A percentile compares a stretch with the other conserved stretches of the same genome.
Evolutionary conservation across 202 grass and related monocot species (phyloP).

Genomic region (Tripidium arundinaceum): DNA sequence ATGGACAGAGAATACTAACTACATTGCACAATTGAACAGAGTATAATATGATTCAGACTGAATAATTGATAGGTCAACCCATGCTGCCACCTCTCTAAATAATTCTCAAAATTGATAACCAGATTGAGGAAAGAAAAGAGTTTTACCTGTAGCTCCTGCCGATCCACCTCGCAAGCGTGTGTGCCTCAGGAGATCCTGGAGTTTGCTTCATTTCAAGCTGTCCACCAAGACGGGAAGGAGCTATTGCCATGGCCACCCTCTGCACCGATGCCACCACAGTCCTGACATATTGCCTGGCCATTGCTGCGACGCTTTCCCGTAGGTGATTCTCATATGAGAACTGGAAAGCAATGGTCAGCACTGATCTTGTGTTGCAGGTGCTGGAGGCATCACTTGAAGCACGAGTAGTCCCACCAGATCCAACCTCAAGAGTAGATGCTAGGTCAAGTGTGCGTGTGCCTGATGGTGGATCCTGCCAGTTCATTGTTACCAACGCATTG

Average conservation of each 20-base stretch:
- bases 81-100: not conserved
- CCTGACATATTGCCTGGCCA: constrained; percentile 90
- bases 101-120: not conserved
- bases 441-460: constrained; percentile 84
- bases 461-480: constrained; percentile 53
- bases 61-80: not conserved
- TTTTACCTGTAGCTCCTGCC: constrained; percentile 79
- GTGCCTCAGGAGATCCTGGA: constrained; percentile 66
- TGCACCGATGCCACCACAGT: constrained; percentile 91
- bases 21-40: not conserved
- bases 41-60: not conserved
- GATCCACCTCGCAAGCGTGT: constrained; percentile 82
- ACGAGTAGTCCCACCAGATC: constrained; percentile 53
- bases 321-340: constrained; percentile 93
- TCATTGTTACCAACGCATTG: not conserved
- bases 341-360: constrained; percentile 95
- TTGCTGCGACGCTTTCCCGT: constrained; percentile 69
- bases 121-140: not conserved
- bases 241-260: constrained; percentile 87
- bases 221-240: constrained; percentile 52
- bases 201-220: constrained; percentile 67
- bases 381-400: constrained; percentile 49
- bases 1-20: not conserved
- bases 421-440: constrained; percentile 90
- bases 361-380: constrained; percentile 60